Conservation (phyloP, 495 filamentous ascomycete species). For the Penicillium soppii region DNA sequence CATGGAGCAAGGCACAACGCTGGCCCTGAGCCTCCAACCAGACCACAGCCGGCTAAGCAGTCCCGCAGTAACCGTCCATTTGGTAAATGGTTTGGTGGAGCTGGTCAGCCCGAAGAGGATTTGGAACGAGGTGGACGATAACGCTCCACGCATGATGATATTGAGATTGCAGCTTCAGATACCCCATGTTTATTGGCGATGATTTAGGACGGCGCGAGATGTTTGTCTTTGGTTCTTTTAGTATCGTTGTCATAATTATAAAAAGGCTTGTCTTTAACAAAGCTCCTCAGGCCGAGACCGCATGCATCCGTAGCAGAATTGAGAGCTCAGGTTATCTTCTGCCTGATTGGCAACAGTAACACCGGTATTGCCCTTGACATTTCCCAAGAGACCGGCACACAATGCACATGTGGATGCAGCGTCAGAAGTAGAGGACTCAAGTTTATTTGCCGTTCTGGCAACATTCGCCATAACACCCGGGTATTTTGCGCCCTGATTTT, state of each 20-base stretch:
- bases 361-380: conserved; percentile 30
- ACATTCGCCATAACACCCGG: conserved; percentile 94
- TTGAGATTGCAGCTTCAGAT: conserved; percentile 11
- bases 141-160: not conserved
- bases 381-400: conserved; percentile 44
- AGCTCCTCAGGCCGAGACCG: conserved; percentile 42
- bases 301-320: conserved; percentile 60
- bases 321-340: conserved; percentile 15
- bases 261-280: conserved; percentile 47
- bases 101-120: conserved; percentile 26
- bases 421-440: conserved; percentile 39
- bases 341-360: conserved; percentile 23
- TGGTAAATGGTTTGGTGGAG: conserved; percentile 36
- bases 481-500: conserved; percentile 81
- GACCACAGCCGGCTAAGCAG: conserved; percentile 24
- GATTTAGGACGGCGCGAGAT: not conserved
- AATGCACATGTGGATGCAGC: conserved; percentile 28
- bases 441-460: conserved; percentile 79
- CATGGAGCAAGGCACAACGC: not conserved
- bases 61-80: conserved; percentile 22
- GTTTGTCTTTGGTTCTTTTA: conserved; percentile 5
- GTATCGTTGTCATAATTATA: not conserved
- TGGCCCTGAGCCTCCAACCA: conserved; percentile 13
- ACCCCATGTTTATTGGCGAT: conserved; percentile 10
- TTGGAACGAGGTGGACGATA: conserved; percentile 29